A percentile compares a stretch with the other conserved stretches of the same genome.
Conservation (phyloP, 2,329 filamentous ascomycete genomes). For the Aspergillus amoenus region DNA sequence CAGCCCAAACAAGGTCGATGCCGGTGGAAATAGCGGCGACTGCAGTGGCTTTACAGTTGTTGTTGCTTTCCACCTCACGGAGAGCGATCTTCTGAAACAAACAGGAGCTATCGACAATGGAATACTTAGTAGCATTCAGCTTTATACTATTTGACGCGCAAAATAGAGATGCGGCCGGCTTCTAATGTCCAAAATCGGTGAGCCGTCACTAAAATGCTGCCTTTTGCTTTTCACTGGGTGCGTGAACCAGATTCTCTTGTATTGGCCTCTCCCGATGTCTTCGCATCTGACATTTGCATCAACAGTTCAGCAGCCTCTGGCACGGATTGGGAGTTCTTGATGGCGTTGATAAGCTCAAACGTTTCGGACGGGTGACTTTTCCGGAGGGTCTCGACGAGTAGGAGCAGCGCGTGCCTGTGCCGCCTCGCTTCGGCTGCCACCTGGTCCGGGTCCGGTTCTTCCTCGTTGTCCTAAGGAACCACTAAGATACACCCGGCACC, state of each 20-base stretch:
- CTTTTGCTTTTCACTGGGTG: background rate
- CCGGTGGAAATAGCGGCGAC: background rate
- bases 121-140: too few relatives aligned
- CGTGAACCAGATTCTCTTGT: background rate
- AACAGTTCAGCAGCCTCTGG: conserved; percentile 1
- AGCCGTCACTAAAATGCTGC: background rate
- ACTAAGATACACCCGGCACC: background rate
- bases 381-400: conserved; percentile 7
- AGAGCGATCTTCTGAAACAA: too few relatives aligned
- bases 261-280: background rate
- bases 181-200: too few relatives aligned
- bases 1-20: background rate
- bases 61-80: too few relatives aligned
- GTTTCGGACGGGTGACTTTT: background rate
- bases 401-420: conserved; percentile 1
- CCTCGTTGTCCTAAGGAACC: background rate
- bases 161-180: too few relatives aligned
- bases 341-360: background rate
- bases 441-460: background rate
- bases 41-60: too few relatives aligned
- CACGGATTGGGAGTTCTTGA: background rate
- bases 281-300: background rate
- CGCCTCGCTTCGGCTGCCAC: background rate
- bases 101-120: too few relatives aligned
- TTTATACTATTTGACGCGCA: too few relatives aligned